Evolutionary conservation across 768 basidiomycete genomes (phyloP).

Genomic region (Steccherinum ochraceum): DNA sequence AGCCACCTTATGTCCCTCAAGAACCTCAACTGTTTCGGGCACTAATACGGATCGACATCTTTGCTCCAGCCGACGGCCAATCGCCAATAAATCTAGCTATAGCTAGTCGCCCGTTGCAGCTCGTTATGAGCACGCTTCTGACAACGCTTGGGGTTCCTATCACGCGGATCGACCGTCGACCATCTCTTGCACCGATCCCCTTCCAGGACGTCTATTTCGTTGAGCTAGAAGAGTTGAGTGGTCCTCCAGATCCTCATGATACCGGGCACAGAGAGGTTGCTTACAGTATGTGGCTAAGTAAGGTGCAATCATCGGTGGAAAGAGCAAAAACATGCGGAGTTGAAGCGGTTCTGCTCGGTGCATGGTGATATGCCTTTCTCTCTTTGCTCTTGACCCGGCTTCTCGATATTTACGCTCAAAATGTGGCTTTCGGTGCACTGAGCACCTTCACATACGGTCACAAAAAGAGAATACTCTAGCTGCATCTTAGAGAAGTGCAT

Average conservation of each 20-base stretch:
- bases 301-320: slow-evolving; percentile 29
- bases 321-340: slow-evolving; percentile 29
- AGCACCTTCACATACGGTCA: too few species aligned
- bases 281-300: slow-evolving; percentile 24
- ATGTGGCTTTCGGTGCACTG: too few species aligned
- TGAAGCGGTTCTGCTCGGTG: slow-evolving; percentile 36
- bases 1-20: slow-evolving; percentile 17
- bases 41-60: slow-evolving; percentile 29
- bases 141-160: slow-evolving; percentile 36
- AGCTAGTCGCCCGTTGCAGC: slow-evolving; percentile 8
- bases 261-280: background rate
- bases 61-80: slow-evolving; percentile 3
- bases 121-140: slow-evolving; percentile 24
- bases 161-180: slow-evolving; percentile 59
- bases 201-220: slow-evolving; percentile 62
- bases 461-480: too few species aligned
- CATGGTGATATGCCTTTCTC: slow-evolving; percentile 41
- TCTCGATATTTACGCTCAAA: too few species aligned
- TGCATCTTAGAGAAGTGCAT: too few species aligned
- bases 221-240: slow-evolving; percentile 37
- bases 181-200: slow-evolving; percentile 35
- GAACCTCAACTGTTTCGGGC: slow-evolving; percentile 23
- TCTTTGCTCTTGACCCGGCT: too few species aligned
- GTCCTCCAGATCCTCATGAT: background rate
- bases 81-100: slow-evolving; percentile 1